Base-by-base conservation (phyloP, 495 filamentous ascomycete species). In the Sordaria brevicollis region DNA sequence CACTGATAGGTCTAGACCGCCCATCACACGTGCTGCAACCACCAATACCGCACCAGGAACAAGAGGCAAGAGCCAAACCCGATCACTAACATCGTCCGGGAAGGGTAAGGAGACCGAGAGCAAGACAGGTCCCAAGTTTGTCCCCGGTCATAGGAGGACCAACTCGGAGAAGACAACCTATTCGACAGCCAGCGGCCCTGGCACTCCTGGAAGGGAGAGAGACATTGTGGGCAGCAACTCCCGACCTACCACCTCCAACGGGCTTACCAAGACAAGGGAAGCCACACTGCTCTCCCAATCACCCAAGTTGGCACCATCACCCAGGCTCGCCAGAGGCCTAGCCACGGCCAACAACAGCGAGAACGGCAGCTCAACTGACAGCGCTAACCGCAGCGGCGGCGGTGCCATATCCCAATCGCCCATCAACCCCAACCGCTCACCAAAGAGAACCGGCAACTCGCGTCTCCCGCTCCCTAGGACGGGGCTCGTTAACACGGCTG, bases 401-500 rank as follows among this genome's bases (percentile, higher is more conserved):
- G 11, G 7, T 15, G 35, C 9, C 65, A 68, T 62, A 11, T 62
- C 49, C 11, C 49, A 62, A 9, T 25, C 74, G 68, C 35, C 70
- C 69, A 67, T 67, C 21, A 67, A 41, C 29, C 67, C 65, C 13
- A 69, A 70, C 68, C 71, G 72, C 67, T 74, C 76, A 17, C 69
- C 78, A 3, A 57, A 68, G 21, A 69, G 74, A 9, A 68, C 69
- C 8, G 73, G 73, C 6, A 76, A 80, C 65, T 83, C 83, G 0
- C 81, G 82, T 37, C 79, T 84, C 0, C 82, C 83, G 0, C 74
- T 82, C 0, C 81, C 79, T 8, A 74, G 79, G 1, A 74, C 69
- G 13, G 75, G 68, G 5, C 73, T 72, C 66, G 70, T 36, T 69
- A 71, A 13, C 49, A 62, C 39, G 34, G 62, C 69, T 25, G 33